Evolutionary conservation across 1,284 basidiomycete genomes (phyloP).

Genomic region (Cronartium quercuum): DNA sequence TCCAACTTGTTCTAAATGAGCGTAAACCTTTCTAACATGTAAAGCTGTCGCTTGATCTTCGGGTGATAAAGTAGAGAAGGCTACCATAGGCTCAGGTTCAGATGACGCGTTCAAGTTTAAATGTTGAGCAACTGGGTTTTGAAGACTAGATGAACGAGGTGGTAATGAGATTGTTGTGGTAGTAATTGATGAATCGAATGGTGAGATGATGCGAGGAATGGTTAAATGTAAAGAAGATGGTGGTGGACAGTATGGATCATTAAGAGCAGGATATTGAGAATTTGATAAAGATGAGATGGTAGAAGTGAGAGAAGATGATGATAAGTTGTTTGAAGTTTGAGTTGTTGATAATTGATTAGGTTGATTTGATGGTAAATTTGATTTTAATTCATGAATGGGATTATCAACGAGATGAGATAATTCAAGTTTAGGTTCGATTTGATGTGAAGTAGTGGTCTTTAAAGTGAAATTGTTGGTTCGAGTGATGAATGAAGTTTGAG

Average conservation of each 20-base stretch:
- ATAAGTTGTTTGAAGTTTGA: background rate
- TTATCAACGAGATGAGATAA: too few relatives aligned
- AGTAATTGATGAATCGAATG: background rate
- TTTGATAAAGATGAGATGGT: background rate
- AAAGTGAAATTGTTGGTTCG: too few relatives aligned
- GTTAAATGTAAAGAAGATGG: too few relatives aligned
- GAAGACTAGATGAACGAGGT: background rate
- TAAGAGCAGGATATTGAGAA: background rate
- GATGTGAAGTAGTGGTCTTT: too few relatives aligned
- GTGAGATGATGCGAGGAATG: too few relatives aligned
- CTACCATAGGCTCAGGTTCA: background rate
- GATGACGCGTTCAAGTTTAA: background rate
- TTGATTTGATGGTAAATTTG: background rate
- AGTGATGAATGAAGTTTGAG: too few relatives aligned
- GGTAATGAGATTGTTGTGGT: background rate
- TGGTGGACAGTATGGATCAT: background rate
- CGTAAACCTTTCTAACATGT: conserved; percentile 80
- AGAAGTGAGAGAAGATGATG: background rate
- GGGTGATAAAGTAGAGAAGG: background rate
- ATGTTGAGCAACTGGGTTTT: background rate
- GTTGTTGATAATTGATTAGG: background rate
- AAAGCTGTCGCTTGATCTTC: conserved; percentile 73
- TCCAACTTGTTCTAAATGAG: conserved; percentile 70
- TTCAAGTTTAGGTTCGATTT: too few relatives aligned
- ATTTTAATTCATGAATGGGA: too few relatives aligned